These are phyloP conservation scores for Straminergon stramineum DNA, from an alignment of 225 moss, liverwort and hornwort genomes.

Conservation along the genomic window DNA sequence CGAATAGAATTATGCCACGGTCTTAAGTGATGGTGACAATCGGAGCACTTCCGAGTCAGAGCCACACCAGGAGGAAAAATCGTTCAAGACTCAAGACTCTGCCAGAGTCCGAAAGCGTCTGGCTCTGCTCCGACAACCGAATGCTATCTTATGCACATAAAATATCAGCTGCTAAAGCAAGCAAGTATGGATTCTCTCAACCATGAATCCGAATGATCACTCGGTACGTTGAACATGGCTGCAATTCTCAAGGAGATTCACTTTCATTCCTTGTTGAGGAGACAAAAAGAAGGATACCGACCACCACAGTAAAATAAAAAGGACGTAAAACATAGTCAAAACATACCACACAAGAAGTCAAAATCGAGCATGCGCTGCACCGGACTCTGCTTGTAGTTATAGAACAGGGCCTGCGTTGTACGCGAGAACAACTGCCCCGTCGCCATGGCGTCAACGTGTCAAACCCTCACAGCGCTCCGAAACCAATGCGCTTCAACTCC, in stretches of 20 bases:
- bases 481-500: background rate
- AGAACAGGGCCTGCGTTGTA: constrained; percentile 79
- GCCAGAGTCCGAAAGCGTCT: background rate
- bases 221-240: background rate
- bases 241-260: background rate
- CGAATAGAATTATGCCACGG: background rate
- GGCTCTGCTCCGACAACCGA: background rate
- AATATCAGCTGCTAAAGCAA: background rate
- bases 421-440: constrained; percentile 91
- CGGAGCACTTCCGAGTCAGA: background rate
- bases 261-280: background rate
- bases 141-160: background rate
- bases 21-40: background rate
- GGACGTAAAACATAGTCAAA: background rate
- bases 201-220: background rate
- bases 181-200: background rate
- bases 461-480: constrained; percentile 4
- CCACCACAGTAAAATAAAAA: background rate
- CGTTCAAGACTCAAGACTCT: background rate
- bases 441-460: constrained; percentile 33
- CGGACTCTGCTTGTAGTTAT: constrained; percentile 91
- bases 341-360: constrained; percentile 65
- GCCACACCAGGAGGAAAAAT: background rate
- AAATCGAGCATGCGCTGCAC: constrained; percentile 69
- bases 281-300: background rate